Evolutionary conservation across 2,329 filamentous ascomycete genomes (phyloP).

Genomic region (Stemphylium lycopersici): DNA sequence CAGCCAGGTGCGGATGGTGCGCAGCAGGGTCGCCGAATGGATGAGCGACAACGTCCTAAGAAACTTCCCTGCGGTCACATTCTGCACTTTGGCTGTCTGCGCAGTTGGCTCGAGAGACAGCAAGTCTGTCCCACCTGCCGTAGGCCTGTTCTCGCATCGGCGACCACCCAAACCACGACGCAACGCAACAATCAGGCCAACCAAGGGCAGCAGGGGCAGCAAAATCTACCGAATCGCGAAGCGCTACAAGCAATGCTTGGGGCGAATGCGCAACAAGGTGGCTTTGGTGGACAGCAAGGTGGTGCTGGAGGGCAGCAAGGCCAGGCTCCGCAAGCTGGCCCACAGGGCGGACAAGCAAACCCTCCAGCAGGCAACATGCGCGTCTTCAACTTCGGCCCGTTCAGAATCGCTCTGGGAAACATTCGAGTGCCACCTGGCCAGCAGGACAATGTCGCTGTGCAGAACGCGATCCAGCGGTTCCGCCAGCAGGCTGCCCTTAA

Average conservation of each 20-base stretch:
- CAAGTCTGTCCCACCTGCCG: conserved; percentile 97
- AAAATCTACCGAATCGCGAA: conserved; percentile 21
- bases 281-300: conserved; percentile 23
- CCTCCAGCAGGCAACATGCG: conserved; percentile 41
- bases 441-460: conserved; percentile 31
- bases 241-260: conserved; percentile 28
- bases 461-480: conserved; percentile 33
- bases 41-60: conserved; percentile 87
- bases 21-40: conserved; percentile 56
- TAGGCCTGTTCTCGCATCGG: conserved; percentile 69
- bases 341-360: conserved; percentile 30
- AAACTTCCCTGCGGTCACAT: conserved; percentile 97
- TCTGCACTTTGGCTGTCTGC: conserved; percentile 89
- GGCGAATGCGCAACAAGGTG: conserved; percentile 25
- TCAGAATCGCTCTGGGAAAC: conserved; percentile 44
- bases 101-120: conserved; percentile 96
- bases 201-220: conserved; percentile 28
- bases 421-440: conserved; percentile 38
- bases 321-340: conserved; percentile 16
- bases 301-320: conserved; percentile 24
- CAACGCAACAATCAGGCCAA: conserved; percentile 36
- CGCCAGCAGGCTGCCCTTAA: conserved; percentile 31
- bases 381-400: conserved; percentile 46
- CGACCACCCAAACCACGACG: conserved; percentile 36
- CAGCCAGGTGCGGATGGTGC: conserved; percentile 53